Evolutionary conservation across 164 flowering plant species (phyloP).

Genomic region (Warburgia ugandensis): DNA sequence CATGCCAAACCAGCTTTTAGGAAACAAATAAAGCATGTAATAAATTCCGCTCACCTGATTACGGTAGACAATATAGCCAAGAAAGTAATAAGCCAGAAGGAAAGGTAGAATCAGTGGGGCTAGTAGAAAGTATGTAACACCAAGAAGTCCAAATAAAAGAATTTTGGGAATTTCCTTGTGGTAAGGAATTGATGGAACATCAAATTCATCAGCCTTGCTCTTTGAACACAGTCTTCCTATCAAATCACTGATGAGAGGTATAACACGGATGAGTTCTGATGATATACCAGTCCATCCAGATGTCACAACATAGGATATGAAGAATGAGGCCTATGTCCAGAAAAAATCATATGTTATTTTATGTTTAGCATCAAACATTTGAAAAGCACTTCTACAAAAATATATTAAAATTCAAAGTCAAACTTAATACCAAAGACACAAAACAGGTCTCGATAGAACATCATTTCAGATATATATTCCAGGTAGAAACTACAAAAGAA

Average conservation of each 20-base stretch:
- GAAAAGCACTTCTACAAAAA: too few species aligned
- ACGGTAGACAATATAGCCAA: constrained; percentile 76
- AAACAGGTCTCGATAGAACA: too few species aligned
- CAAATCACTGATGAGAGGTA: constrained; percentile 38
- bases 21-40: not conserved
- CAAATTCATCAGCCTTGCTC: constrained; percentile 31
- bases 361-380: too few species aligned
- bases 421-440: too few species aligned
- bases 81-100: constrained; percentile 62
- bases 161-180: constrained; percentile 59
- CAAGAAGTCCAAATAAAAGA: constrained; percentile 83
- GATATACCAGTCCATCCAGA: constrained; percentile 82
- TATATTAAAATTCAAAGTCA: too few species aligned
- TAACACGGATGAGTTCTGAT: constrained; percentile 55
- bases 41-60: constrained; percentile 60
- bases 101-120: constrained; percentile 91
- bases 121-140: constrained; percentile 76
- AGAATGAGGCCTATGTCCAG: constrained; percentile 70
- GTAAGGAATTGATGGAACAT: constrained; percentile 55
- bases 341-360: not conserved
- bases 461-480: too few species aligned
- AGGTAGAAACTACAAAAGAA: too few species aligned
- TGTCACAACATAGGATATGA: constrained; percentile 84
- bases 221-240: constrained; percentile 25
- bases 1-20: not conserved